Base-by-base conservation (phyloP, 768 basidiomycete species). In the Leccinum fibrillosum region DNA sequence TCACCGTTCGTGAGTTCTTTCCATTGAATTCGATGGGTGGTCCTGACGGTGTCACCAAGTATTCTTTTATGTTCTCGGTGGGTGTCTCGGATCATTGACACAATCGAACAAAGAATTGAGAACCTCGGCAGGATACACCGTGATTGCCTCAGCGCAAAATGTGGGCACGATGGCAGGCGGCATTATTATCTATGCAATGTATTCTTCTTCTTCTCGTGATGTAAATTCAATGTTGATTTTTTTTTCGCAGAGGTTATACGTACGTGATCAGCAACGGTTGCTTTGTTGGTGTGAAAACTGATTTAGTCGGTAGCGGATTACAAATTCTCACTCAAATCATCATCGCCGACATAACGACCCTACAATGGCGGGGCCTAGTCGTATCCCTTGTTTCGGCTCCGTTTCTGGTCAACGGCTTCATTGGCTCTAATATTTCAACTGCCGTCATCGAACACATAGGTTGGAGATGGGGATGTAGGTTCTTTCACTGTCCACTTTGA, bases 381-480 rank as follows among this genome's bases (percentile, higher is more conserved):
- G 76, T 75, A 7, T 72, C 73, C 7, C 70, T 84, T 28, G 77
- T 77, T 12, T 77, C 79, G 7, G 60, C 77, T 44, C 83, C 83
- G 4, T 85, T 82, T 71, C 72, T 88, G 59, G 75, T 88, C 68
- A 87, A 88, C 67, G 83, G 77, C 2, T 86, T 86, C 65, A 74
- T 87, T 56, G 84, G 85, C n/a, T 75, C 82, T n/a, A 84, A 83
- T 64, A 79, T 88, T 50, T 76, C 82, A n/a, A 66, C 82, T 7
- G 58, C 62, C 21, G 68, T 80, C 28, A 63, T 79, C 23, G 72
- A 73, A 58, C 73, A 81, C 35, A 55, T 80, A 44, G 81, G 82
- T 7, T 88, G 86, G 86, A 71, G 86, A 69, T 87, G 86, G 86
- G 86, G 86, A 32, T 88, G 83, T 84, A 65, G 49, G 84, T 80